Evolutionary conservation across 1,284 basidiomycete genomes (phyloP).

Genomic region (Trichosporon sp.): DNA sequence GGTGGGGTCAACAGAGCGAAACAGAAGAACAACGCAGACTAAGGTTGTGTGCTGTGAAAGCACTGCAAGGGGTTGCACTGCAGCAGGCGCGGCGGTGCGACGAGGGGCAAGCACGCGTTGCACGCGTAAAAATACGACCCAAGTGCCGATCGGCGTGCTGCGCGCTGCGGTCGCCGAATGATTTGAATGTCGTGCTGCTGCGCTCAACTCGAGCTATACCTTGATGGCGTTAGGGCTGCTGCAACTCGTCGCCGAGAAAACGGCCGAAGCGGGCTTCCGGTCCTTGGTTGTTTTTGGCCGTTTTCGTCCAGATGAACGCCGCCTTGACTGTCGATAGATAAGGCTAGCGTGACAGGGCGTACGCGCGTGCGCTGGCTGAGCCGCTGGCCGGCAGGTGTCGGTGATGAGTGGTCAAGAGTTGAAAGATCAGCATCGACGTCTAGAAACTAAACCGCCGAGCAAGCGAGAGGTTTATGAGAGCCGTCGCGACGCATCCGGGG

Average conservation of each 20-base stretch:
- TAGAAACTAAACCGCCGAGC: background rate
- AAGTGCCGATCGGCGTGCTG: background rate
- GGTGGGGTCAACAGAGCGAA: background rate
- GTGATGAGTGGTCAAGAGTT: background rate
- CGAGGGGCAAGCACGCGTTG: background rate
- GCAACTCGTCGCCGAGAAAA: no score
- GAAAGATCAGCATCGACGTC: background rate
- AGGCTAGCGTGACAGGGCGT: background rate
- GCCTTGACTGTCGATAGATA: background rate
- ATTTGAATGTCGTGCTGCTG: background rate
- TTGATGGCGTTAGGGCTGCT: background rate
- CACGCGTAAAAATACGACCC: background rate
- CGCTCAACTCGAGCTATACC: background rate
- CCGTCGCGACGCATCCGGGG: background rate
- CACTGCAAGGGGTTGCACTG: no score
- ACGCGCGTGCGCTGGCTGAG: no score
- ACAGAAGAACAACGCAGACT: background rate
- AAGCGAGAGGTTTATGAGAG: background rate
- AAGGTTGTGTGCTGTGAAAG: background rate
- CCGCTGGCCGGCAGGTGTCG: background rate
- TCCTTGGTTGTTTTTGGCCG: no score
- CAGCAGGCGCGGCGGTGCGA: no score
- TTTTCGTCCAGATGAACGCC: no score
- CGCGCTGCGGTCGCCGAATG: background rate
- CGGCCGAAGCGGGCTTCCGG: no score